phyloP scores from a whole-genome alignment of 1,139 yeast genomes.

The Saccharomyces hybrid region DNA sequence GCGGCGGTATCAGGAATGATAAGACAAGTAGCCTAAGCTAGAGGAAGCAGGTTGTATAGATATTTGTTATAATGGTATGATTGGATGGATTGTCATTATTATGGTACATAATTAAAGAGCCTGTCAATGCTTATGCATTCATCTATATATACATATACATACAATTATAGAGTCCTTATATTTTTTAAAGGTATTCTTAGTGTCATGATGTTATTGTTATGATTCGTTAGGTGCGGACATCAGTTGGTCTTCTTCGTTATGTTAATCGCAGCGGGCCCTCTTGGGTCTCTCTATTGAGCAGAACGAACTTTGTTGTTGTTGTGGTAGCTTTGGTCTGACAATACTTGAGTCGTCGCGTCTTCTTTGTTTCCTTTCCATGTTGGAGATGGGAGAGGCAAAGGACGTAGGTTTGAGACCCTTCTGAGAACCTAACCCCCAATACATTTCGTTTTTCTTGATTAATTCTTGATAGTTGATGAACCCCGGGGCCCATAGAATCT shows the following conservation, averaged over 20 bases:
- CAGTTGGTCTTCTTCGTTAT: background rate
- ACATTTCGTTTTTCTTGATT: constrained; percentile 20
- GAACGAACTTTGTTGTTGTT: background rate
- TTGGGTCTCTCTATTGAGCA: background rate
- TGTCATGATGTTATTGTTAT: background rate
- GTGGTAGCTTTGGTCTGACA: background rate
- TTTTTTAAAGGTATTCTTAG: background rate
- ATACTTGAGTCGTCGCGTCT: background rate
- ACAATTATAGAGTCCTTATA: background rate
- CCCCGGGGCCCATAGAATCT: constrained; percentile 23
- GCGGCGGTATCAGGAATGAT: background rate
- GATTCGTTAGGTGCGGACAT: background rate
- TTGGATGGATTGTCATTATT: background rate
- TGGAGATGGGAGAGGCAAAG: background rate
- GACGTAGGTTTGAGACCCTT: background rate
- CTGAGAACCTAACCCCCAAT: constrained; percentile 14
- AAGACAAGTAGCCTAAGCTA: background rate
- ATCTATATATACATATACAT: background rate
- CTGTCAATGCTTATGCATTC: background rate
- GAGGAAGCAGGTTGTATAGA: background rate
- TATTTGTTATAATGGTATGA: background rate
- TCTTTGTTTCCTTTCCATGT: background rate
- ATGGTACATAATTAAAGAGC: background rate
- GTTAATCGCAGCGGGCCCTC: background rate
- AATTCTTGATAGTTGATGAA: constrained; percentile 24